Conservation (phyloP, 331 rosid genomes). For the Pyracantha coccinea region DNA sequence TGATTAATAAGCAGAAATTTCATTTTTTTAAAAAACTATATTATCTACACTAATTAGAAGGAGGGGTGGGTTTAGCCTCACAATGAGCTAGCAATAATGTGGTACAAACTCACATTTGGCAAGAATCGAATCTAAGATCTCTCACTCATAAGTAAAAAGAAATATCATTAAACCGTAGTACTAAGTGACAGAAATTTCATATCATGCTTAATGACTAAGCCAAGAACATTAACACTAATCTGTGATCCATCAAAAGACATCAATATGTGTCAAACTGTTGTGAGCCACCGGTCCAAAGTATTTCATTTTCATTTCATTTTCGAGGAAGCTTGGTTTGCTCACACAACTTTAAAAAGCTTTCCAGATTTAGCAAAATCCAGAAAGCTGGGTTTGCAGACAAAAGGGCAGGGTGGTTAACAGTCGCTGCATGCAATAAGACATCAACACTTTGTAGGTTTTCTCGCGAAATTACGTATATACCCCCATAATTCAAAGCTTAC, state of each 20-base stretch:
- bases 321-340: conserved; percentile 1
- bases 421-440: background rate
- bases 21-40: background rate
- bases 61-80: too few species aligned
- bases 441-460: background rate
- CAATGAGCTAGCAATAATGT: too few species aligned
- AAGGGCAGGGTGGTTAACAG: background rate
- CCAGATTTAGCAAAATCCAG: background rate
- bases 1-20: background rate
- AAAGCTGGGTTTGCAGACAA: background rate
- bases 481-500: background rate
- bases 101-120: too few species aligned
- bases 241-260: too few species aligned
- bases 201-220: background rate
- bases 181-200: background rate
- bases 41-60: too few species aligned
- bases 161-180: too few species aligned
- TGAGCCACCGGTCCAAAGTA: too few species aligned
- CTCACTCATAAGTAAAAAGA: too few species aligned
- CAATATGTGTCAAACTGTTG: too few species aligned
- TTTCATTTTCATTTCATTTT: background rate
- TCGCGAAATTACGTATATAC: background rate
- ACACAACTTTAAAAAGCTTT: background rate
- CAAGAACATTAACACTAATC: background rate
- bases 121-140: too few species aligned